These are phyloP conservation scores for Strigomonas culicis DNA, from an alignment of 208 protist genomes.

Conservation along the genomic window DNA sequence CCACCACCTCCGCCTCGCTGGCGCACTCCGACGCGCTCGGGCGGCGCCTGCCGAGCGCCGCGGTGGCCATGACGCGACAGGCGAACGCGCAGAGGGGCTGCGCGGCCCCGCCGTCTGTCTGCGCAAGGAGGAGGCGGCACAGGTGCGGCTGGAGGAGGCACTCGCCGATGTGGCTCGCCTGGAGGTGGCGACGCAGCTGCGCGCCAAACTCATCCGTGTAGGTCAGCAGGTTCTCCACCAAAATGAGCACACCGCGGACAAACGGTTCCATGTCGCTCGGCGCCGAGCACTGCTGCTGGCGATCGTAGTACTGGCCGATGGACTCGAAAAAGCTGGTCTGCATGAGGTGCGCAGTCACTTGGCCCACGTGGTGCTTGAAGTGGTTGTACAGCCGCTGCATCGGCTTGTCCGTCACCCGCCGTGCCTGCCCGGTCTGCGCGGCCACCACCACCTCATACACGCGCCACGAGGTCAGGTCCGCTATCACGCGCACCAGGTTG, in stretches of 20 bases:
- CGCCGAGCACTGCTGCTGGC: neutral
- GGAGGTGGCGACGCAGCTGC: conserved; percentile 16
- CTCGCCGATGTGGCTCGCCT: neutral
- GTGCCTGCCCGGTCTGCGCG: neutral
- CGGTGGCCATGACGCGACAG: conserved; percentile 11
- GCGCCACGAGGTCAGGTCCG: conserved; percentile 37
- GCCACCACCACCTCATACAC: conserved; percentile 19
- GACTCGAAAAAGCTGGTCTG: neutral
- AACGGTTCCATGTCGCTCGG: conserved; percentile 5
- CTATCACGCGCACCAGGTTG: conserved; percentile 23
- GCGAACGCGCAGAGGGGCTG: neutral
- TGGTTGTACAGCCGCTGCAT: neutral
- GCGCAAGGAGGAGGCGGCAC: neutral
- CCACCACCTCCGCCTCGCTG: neutral
- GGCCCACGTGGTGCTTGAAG: neutral
- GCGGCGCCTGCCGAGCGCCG: neutral
- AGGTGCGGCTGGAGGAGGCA: conserved; percentile 9
- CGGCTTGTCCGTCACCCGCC: neutral
- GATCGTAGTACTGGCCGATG: neutral
- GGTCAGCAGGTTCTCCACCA: conserved; percentile 19
- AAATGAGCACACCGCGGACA: conserved; percentile 9
- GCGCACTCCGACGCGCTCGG: neutral
- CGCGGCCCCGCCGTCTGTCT: neutral
- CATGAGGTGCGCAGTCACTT: neutral
- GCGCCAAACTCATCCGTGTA: conserved; percentile 15